Base-by-base conservation (phyloP, 306 rosid genomes). In the Corylus americana region DNA sequence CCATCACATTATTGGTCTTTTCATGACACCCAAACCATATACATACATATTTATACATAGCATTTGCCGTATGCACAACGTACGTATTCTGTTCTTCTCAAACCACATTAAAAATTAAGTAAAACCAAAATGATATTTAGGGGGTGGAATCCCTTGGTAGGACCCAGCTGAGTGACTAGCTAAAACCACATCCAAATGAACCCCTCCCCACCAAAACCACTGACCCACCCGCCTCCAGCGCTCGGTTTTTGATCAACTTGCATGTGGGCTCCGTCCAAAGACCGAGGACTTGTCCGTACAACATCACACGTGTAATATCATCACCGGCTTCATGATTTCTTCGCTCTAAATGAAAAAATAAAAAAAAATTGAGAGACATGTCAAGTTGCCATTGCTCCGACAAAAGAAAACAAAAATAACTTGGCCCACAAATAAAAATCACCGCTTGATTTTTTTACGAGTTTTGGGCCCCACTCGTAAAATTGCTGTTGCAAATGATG, bases 261-360 rank as follows among this genome's bases (percentile, higher is more conserved):
- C 84, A 55, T 69, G 79, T 74, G 85, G 91, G 68, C 70, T 31
- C 89, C 82, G 37, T 27, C 45, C 14, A 55, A 18, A 73, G 59
- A 70, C 59, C 81, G 54, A 81, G 87, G 88, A 84, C 87, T 81
- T 42, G 0, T 89, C 93, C 89, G 90, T 89, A 89, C 91, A 66
- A 5, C 75, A 54, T 76, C 58, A 71, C 29, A 31, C 70, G 48
- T 17, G 45, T 2, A 10, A 48, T 18, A 4, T 51, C 6, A 9
- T 74, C 70, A 25, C 11, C 31, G 17, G 39, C 57, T 0, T 55
- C 68, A 42, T 77, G 7, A 49, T 47, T 27, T 45, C 45, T 37
- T 48, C 17, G 12, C 55, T 16, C 20, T 45, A 3, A n/a, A 29
- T 35, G 11, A 20, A 13, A 76, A 58, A 2, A 49, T 0, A 27